These are phyloP conservation scores for Cryptosporidium xiaoi DNA, from an alignment of 169 alveolate genomes.

Conservation along the genomic window DNA sequence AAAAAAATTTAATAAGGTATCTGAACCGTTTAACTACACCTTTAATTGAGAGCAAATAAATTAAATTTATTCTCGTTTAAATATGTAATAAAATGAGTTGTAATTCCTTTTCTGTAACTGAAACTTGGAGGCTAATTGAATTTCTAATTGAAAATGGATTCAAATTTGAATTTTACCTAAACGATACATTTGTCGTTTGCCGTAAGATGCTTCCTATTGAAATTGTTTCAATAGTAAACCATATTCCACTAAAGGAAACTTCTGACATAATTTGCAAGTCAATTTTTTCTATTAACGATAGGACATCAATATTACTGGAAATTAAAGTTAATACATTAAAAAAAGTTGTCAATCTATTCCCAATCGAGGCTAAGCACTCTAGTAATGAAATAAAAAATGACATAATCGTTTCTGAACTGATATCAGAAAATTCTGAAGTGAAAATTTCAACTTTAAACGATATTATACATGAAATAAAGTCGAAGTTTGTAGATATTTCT, in stretches of 20 bases:
- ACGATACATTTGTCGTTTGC: conserved; percentile 4
- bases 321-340: conserved; percentile 7
- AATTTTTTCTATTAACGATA: conserved; percentile 10
- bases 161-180: conserved; percentile 32
- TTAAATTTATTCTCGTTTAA: neutral
- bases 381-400: neutral
- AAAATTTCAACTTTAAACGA: neutral
- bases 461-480: neutral
- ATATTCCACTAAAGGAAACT: neutral
- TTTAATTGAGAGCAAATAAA: neutral
- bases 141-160: neutral
- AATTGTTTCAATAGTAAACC: conserved; percentile 1
- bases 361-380: conserved; percentile 25
- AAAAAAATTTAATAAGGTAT: neutral
- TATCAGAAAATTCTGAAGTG: neutral
- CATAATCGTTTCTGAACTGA: conserved; percentile 19
- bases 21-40: neutral
- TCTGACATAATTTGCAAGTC: neutral
- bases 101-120: neutral
- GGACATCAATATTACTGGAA: neutral
- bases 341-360: neutral
- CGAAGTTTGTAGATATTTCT: neutral
- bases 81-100: neutral
- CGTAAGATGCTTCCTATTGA: conserved; percentile 1
- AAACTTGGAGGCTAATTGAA: conserved; percentile 2